phyloP scores from a whole-genome alignment of 805 yeast species.

The Candida verbasci region DNA sequence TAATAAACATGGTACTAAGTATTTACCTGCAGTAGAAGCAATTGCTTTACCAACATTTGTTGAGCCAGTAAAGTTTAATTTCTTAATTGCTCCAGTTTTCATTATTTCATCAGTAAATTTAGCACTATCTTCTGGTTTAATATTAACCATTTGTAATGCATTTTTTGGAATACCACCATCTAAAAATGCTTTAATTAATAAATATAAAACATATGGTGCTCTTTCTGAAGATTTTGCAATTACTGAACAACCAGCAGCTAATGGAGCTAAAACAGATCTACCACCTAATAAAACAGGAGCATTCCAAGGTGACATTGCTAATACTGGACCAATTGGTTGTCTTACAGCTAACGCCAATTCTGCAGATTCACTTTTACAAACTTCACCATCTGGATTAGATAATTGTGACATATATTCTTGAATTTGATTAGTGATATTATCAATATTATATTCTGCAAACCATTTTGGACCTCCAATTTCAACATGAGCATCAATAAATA shows the following conservation, averaged over 20 bases:
- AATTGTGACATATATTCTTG: constrained; percentile 23
- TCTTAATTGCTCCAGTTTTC: constrained; percentile 22
- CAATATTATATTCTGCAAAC: constrained; percentile 32
- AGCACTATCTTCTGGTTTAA: constrained; percentile 20
- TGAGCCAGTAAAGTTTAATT: constrained; percentile 46
- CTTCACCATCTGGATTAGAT: constrained; percentile 15
- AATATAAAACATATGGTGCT: constrained; percentile 28
- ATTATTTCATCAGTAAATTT: constrained; percentile 22
- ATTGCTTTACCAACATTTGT: constrained; percentile 34
- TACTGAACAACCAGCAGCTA: constrained; percentile 49
- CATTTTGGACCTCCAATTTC: constrained; percentile 33
- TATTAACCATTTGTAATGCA: constrained; percentile 32
- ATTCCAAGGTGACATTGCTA: constrained; percentile 47
- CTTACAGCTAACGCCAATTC: constrained; percentile 25
- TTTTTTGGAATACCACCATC: constrained; percentile 37
- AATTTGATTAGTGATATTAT: constrained; percentile 23
- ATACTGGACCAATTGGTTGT: constrained; percentile 43
- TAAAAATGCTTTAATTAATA: constrained; percentile 27
- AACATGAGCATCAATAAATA: constrained; percentile 15
- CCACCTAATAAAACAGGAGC: constrained; percentile 40
- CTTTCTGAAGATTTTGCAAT: constrained; percentile 38
- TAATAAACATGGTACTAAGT: constrained; percentile 37
- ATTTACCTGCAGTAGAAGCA: constrained; percentile 31
- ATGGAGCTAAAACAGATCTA: constrained; percentile 39
- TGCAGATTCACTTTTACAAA: constrained; percentile 10